Conservation (phyloP, 257 asterid genomes). For the Nicotiana noctiflora region DNA sequence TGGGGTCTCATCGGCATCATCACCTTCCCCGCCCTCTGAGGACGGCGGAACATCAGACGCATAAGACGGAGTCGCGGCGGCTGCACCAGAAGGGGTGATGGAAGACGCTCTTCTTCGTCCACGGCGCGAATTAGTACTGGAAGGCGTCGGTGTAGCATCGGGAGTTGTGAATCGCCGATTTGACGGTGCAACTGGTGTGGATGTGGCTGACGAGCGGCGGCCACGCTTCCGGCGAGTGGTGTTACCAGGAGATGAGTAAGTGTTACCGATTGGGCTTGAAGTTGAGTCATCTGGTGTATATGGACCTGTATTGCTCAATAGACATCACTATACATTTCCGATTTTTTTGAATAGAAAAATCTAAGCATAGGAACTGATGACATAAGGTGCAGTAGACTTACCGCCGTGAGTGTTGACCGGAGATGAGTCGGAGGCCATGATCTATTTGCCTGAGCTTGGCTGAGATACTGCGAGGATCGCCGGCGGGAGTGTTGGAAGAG, state of each 20-base stretch:
- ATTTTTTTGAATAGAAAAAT: not conserved
- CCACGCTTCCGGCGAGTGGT: conserved; percentile 51
- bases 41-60: conserved; percentile 58
- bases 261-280: conserved; percentile 84
- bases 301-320: conserved; percentile 41
- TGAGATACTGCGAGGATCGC: not conserved
- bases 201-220: conserved; percentile 35
- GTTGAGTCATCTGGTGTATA: conserved; percentile 61
- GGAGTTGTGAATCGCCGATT: conserved; percentile 55
- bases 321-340: not conserved
- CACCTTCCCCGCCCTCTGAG: conserved; percentile 68
- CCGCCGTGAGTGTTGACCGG: conserved; percentile 44
- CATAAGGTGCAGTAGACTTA: conserved; percentile 14
- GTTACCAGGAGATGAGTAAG: conserved; percentile 64
- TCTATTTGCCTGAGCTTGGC: not conserved
- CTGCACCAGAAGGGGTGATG: conserved; percentile 25
- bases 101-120: conserved; percentile 41
- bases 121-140: conserved; percentile 39
- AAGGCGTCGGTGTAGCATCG: conserved; percentile 63
- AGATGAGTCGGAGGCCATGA: conserved; percentile 83
- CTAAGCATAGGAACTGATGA: not conserved
- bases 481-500: not conserved
- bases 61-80: conserved; percentile 62
- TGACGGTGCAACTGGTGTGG: conserved; percentile 58
- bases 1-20: conserved; percentile 56